phyloP scores from a whole-genome alignment of 805 yeast genomes.

The Phaffomyces opuntiae region DNA sequence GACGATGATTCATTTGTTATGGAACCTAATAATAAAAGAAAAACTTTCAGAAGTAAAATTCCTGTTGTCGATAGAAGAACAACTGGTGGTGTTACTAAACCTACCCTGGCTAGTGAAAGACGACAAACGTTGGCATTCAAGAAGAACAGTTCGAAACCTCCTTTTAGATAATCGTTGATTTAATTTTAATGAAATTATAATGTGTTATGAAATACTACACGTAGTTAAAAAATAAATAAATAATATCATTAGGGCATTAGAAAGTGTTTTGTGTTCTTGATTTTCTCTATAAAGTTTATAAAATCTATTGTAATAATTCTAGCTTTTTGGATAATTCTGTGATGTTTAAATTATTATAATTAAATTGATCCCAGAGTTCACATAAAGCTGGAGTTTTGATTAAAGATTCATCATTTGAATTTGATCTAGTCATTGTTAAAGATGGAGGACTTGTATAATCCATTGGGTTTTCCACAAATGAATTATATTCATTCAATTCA shows the following conservation, averaged over 20 bases:
- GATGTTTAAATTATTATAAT: conserved; percentile 15
- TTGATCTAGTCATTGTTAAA: conserved; percentile 17
- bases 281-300: no score
- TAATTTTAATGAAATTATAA: no score
- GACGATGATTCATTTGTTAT: conserved; percentile 25
- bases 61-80: conserved; percentile 7
- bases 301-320: conserved; percentile 6
- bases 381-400: conserved; percentile 5
- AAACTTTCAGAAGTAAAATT: conserved; percentile 10
- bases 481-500: neutral
- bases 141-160: conserved; percentile 17
- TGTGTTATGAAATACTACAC: neutral
- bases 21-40: conserved; percentile 16
- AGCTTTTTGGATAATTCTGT: conserved; percentile 15
- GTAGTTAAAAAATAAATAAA: neutral
- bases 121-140: conserved; percentile 10
- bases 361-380: conserved; percentile 11
- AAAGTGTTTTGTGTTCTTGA: no score
- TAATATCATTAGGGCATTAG: neutral
- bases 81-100: conserved; percentile 11
- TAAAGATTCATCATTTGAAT: conserved; percentile 8
- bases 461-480: neutral
- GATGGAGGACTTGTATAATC: neutral
- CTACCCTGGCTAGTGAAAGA: conserved; percentile 19
- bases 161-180: conserved; percentile 13